phyloP scores from a whole-genome alignment of 441 rosid genomes.

The Corymbia citriodora region DNA sequence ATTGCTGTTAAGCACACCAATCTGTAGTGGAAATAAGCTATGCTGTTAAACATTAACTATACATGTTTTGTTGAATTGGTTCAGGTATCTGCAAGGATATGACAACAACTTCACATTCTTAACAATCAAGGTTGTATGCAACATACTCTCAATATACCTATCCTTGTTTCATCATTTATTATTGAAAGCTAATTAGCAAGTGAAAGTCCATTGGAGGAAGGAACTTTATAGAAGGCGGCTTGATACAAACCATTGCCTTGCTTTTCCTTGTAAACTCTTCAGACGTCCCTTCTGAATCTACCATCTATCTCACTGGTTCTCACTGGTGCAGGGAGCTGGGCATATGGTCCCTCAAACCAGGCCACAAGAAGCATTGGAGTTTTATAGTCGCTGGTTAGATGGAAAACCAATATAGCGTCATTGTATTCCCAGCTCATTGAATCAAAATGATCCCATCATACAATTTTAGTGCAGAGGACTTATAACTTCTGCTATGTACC shows the following conservation, averaged over 20 bases:
- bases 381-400: constrained; percentile 7
- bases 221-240: neutral
- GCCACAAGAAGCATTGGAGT: constrained; percentile 3
- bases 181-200: neutral
- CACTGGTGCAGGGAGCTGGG: constrained; percentile 9
- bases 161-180: neutral
- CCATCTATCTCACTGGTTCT: neutral
- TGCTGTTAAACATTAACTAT: neutral
- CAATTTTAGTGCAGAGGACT: neutral
- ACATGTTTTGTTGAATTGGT: neutral
- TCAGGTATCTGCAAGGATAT: constrained; percentile 10
- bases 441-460: neutral
- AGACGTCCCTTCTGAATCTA: neutral
- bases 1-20: neutral
- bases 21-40: neutral
- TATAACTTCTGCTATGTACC: neutral
- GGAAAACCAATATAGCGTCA: neutral
- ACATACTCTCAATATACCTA: neutral
- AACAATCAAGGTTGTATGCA: constrained; percentile 1
- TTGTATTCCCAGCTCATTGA: neutral
- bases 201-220: neutral
- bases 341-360: constrained; percentile 13
- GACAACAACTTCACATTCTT: constrained; percentile 4
- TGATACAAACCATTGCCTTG: neutral
- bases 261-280: neutral